Percentiles rank a stretch among this genome's conserved stretches.
Evolutionary conservation across 1,284 basidiomycete genomes (phyloP).

Genomic region (Rhodotorula sp.): DNA sequence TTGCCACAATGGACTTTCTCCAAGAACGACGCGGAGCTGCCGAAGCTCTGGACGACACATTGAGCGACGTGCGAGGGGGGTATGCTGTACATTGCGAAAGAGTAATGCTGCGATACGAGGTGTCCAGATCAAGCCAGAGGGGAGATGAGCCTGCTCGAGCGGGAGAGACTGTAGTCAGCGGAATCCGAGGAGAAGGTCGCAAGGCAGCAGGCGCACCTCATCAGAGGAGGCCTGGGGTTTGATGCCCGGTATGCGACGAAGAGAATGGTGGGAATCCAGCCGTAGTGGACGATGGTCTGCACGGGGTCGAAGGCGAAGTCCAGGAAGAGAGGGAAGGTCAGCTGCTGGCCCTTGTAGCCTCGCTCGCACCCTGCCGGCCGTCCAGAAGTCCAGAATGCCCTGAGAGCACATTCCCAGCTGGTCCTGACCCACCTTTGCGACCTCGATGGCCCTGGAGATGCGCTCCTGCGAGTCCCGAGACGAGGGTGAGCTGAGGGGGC

Average conservation of each 20-base stretch:
- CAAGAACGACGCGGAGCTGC: neutral
- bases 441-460: conserved; percentile 71
- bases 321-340: neutral
- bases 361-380: too few species aligned
- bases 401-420: too few species aligned
- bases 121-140: conserved; percentile 27
- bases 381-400: too few species aligned
- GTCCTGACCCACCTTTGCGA: conserved; percentile 64
- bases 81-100: neutral
- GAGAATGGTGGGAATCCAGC: conserved; percentile 91
- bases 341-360: too few species aligned
- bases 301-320: neutral
- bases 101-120: neutral
- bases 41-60: conserved; percentile 2
- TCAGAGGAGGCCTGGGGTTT: conserved; percentile 42
- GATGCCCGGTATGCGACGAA: conserved; percentile 75
- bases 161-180: neutral
- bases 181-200: neutral
- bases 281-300: conserved; percentile 82
- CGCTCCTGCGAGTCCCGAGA: conserved; percentile 61
- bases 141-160: conserved; percentile 30
- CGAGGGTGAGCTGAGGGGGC: neutral
- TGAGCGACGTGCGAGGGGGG: neutral
- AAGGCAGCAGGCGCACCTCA: conserved; percentile 12
- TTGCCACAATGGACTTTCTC: neutral